Conservation (phyloP, 352 stramenopile genomes). For the Phytophthora sansomeana region DNA sequence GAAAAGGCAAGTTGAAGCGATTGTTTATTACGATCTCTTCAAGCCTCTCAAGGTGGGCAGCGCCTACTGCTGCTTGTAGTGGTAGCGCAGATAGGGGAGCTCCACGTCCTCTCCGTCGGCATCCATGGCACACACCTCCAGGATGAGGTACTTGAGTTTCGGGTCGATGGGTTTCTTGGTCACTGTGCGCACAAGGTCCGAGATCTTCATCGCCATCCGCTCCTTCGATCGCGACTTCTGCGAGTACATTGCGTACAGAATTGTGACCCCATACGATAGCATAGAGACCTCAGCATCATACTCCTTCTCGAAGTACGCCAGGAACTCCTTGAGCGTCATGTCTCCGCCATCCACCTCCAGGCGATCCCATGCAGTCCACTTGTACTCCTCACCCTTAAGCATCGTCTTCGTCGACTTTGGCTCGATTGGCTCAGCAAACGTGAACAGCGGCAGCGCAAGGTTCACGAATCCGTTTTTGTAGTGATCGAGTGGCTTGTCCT, state of each 20-base stretch:
- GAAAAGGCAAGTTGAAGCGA: constrained; percentile 10
- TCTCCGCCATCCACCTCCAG: constrained; percentile 96
- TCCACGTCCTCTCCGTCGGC: constrained; percentile 96
- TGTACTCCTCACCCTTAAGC: constrained; percentile 95
- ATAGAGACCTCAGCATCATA: constrained; percentile 98
- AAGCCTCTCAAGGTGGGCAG: no score
- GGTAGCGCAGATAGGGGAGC: constrained; percentile 95
- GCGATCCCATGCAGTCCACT: constrained; percentile 98
- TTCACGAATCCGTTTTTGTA: constrained; percentile 99
- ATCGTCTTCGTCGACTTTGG: constrained; percentile 94
- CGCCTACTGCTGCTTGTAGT: constrained; percentile 63
- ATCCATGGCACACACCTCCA: constrained; percentile 97
- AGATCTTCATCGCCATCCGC: constrained; percentile 97
- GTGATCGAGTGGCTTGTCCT: constrained; percentile 91
- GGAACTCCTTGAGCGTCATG: constrained; percentile 96
- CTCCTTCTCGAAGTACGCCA: constrained; percentile 95
- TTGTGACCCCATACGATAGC: constrained; percentile 96
- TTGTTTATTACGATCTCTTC: constrained; percentile 2
- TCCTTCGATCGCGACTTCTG: constrained; percentile 91
- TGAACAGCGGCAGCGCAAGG: constrained; percentile 97
- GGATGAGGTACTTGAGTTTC: constrained; percentile 96
- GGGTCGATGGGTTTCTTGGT: constrained; percentile 96
- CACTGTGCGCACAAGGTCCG: constrained; percentile 94
- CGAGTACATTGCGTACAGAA: constrained; percentile 92
- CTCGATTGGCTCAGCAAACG: constrained; percentile 96